phyloP scores from a whole-genome alignment of 2,329 filamentous ascomycete species.

The Orbilia brochopaga region DNA sequence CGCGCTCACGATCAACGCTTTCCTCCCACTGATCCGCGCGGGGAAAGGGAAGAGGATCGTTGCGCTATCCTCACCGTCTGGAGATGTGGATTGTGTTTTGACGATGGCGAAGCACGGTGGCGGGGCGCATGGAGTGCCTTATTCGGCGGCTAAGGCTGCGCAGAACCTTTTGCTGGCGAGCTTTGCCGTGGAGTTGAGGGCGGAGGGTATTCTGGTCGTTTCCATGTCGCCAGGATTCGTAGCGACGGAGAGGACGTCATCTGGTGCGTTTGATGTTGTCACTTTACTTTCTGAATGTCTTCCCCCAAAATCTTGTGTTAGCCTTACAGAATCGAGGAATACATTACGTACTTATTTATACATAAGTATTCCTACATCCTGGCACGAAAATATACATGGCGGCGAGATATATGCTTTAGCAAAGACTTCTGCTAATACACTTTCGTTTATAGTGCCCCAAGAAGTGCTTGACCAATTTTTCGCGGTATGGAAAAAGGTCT shows the following conservation, averaged over 20 bases:
- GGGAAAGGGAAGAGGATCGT: constrained; percentile 59
- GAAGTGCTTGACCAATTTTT: neutral
- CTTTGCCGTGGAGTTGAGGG: constrained; percentile 57
- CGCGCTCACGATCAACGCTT: constrained; percentile 57
- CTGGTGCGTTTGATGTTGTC: neutral
- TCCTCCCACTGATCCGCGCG: constrained; percentile 58
- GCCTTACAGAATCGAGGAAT: too few species aligned
- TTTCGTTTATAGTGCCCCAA: neutral
- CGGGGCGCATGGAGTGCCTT: constrained; percentile 54
- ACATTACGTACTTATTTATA: too few species aligned
- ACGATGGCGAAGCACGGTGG: constrained; percentile 41
- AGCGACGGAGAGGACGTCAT: neutral
- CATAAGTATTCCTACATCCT: too few species aligned
- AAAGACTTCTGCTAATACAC: neutral
- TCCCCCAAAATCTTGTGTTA: too few species aligned
- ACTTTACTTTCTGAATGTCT: too few species aligned
- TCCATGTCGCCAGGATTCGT: constrained; percentile 9
- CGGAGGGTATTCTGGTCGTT: constrained; percentile 45
- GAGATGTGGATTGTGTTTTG: constrained; percentile 55
- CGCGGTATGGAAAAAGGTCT: constrained; percentile 2
- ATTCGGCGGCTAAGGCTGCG: constrained; percentile 58
- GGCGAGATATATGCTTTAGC: too few species aligned
- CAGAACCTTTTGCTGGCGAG: constrained; percentile 59
- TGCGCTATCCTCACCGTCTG: constrained; percentile 58
- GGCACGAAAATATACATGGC: too few species aligned